Percentiles rank a stretch among this genome's conserved stretches.
Conservation (phyloP, 768 basidiomycete species). For the Epithele typhae region DNA sequence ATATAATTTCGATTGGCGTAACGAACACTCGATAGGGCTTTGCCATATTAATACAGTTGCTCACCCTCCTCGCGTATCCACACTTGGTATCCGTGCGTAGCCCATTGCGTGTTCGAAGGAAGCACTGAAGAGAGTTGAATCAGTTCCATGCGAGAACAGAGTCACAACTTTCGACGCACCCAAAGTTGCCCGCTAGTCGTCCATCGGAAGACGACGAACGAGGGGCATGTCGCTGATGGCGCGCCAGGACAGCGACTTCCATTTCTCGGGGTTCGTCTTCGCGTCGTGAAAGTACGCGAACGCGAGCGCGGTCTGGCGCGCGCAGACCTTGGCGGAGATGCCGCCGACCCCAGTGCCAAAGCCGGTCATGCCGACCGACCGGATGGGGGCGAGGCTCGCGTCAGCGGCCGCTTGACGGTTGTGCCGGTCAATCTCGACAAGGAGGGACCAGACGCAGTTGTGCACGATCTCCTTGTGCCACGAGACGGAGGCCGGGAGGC, state of each 20-base stretch:
- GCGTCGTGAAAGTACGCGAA: slow-evolving; percentile 19
- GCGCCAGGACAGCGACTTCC: slow-evolving; percentile 5
- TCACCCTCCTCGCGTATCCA: too few species aligned
- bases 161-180: too few species aligned
- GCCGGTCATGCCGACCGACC: slow-evolving; percentile 16
- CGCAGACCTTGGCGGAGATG: slow-evolving; percentile 12
- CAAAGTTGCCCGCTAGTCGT: too few species aligned
- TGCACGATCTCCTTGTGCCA: slow-evolving; percentile 20
- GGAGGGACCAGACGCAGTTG: slow-evolving; percentile 18
- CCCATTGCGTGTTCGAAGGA: too few species aligned
- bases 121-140: too few species aligned
- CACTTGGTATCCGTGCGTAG: too few species aligned
- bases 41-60: too few species aligned
- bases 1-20: too few species aligned
- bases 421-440: slow-evolving; percentile 6
- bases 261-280: slow-evolving; percentile 3
- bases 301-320: slow-evolving; percentile 21
- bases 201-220: neutral
- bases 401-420: neutral
- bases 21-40: too few species aligned
- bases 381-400: slow-evolving; percentile 2
- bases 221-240: slow-evolving; percentile 4
- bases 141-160: too few species aligned
- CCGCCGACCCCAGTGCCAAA: slow-evolving; percentile 16
- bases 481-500: slow-evolving; percentile 1